Base-by-base conservation (phyloP, 495 filamentous ascomycete genomes). In the Astrothelium macrocarpum region DNA sequence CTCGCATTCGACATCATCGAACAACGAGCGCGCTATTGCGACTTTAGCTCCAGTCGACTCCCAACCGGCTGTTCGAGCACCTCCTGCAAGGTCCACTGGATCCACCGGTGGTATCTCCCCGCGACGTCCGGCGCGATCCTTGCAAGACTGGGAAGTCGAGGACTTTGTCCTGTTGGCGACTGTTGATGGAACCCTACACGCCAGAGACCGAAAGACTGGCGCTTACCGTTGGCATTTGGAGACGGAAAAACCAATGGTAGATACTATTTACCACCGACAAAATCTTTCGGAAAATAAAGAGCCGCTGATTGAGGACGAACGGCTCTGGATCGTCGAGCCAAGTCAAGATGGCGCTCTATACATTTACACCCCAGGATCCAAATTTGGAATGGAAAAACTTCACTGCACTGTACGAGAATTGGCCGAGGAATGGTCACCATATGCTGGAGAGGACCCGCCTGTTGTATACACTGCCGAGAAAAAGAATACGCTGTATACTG, bases 101-200 rank as follows among this genome's bases (percentile, higher is more conserved):
- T 74, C 78, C 18, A 80, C 80, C 72, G 85, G 84, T 75, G 90
- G 87, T 74, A 82, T 92, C 74, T 82, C 87, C 78, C 84, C 88
- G 84, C 87, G 85, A 83, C 85, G 84, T 72, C 78, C 84, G 84
- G 91, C 91, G 90, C 91, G 91, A 84, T 92, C 86, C 77, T 77
- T 97, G 82, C 87, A 95, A 83, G 94, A 97, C 73, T 97, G 91
- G 92, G 90, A 96, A 85, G 91, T 96, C 78, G 93, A 97, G 88
- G 92, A 97, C 79, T 95, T 97, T 85, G 89, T 97, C 75, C 88
- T 98, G 80, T 79, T 98, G 87, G 91, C 95, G 88, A 97, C 95
- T 83, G 88, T 98, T 81, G 90, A 97, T 80, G 94, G 94, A 79
- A 89, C 88, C 66, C 84, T 98, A 74, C 89, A 96, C 80, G 94